Percentiles rank a stretch among this genome's conserved stretches.
These are phyloP conservation scores for Glycine latifolia DNA, from an alignment of 306 rosid genomes.

Conservation along the genomic window DNA sequence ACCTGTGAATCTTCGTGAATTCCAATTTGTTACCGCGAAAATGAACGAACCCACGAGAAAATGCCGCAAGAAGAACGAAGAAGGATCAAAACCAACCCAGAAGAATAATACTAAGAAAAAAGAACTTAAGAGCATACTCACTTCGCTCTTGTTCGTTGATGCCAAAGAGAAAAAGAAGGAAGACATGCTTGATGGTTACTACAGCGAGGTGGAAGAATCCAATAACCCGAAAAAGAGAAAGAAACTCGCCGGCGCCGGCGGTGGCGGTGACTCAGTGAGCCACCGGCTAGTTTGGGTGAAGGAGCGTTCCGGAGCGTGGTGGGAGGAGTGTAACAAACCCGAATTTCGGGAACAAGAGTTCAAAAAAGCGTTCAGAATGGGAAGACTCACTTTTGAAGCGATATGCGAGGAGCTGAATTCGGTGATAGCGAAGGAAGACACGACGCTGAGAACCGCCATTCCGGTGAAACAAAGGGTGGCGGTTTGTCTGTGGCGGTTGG, in stretches of 20 bases:
- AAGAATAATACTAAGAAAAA: conserved; percentile 49
- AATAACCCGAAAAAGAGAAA: conserved; percentile 50
- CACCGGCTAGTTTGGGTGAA: conserved; percentile 82
- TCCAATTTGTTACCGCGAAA: neutral
- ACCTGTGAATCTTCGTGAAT: neutral
- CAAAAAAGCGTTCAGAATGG: conserved; percentile 79
- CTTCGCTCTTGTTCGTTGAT: conserved; percentile 58
- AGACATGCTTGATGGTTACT: neutral
- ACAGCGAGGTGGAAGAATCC: conserved; percentile 58
- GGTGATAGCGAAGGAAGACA: conserved; percentile 76
- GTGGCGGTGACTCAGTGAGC: conserved; percentile 4
- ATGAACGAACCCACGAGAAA: conserved; percentile 44
- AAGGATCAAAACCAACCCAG: neutral
- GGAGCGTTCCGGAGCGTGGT: conserved; percentile 90
- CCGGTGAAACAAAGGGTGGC: conserved; percentile 89
- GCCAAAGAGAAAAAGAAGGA: conserved; percentile 34
- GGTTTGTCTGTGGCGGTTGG: conserved; percentile 84
- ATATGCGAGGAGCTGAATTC: conserved; percentile 85
- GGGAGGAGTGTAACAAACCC: conserved; percentile 82
- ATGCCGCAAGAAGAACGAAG: conserved; percentile 43
- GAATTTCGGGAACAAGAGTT: conserved; percentile 83
- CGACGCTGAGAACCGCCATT: conserved; percentile 73
- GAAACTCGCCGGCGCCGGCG: conserved; percentile 37
- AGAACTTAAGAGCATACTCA: conserved; percentile 55
- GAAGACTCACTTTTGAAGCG: conserved; percentile 68